phyloP scores from a whole-genome alignment of 345 rosid genomes.

The Brassica nigra region DNA sequence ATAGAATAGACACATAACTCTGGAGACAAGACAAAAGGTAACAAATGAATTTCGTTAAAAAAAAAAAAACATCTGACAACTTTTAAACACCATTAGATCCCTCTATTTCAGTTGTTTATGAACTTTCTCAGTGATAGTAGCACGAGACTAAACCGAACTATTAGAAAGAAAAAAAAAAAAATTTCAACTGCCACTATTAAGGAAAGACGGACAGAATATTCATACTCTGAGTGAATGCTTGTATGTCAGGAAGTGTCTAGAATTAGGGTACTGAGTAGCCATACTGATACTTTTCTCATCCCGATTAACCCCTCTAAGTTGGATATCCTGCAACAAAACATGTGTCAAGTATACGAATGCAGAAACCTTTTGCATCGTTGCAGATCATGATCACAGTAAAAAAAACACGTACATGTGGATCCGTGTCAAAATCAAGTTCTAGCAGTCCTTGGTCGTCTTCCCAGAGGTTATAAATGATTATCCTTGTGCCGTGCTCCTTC shows the following conservation, averaged over 20 bases:
- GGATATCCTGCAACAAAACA: slow-evolving; percentile 75
- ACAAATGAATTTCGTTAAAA: slow-evolving; percentile 1
- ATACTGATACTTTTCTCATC: slow-evolving; percentile 83
- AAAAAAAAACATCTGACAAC: background rate
- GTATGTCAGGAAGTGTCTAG: slow-evolving; percentile 85
- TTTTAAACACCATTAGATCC: background rate
- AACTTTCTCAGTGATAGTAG: background rate
- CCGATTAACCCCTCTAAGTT: slow-evolving; percentile 93
- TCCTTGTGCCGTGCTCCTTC: slow-evolving; percentile 78
- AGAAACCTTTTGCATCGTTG: slow-evolving; percentile 1
- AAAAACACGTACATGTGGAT: slow-evolving; percentile 55
- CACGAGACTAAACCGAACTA: slow-evolving; percentile 18
- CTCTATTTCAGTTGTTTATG: background rate
- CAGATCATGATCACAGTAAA: background rate
- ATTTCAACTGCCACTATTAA: background rate
- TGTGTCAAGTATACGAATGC: background rate
- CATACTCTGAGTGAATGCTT: slow-evolving; percentile 88
- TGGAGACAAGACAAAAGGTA: slow-evolving; percentile 32
- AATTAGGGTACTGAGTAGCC: slow-evolving; percentile 78
- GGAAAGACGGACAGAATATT: slow-evolving; percentile 1
- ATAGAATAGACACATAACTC: slow-evolving; percentile 92
- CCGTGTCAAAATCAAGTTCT: slow-evolving; percentile 88
- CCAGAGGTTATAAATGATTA: slow-evolving; percentile 94
- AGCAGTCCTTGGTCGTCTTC: slow-evolving; percentile 82
- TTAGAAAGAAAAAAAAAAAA: background rate